Conservation (phyloP, 768 basidiomycete genomes). For the Lepiota brunneoincarnata region DNA sequence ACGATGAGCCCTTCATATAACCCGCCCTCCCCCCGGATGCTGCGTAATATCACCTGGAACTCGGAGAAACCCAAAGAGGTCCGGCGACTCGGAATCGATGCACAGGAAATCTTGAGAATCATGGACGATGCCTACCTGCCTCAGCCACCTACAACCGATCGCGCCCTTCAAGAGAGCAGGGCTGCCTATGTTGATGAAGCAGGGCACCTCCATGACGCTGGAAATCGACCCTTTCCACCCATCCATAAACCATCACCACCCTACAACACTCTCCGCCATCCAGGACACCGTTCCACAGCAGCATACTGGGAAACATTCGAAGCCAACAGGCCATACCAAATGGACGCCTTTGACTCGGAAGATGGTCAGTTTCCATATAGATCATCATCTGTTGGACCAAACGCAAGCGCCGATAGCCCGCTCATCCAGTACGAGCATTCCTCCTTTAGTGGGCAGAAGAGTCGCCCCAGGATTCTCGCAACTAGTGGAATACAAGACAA, state of each 20-base stretch:
- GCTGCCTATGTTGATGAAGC: neutral
- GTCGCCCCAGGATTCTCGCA: too few species aligned
- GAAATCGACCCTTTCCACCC: conserved; percentile 3
- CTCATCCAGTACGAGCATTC: too few species aligned
- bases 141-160: neutral
- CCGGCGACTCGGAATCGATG: neutral
- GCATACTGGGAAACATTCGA: conserved; percentile 10
- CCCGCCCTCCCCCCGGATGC: neutral
- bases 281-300: too few species aligned
- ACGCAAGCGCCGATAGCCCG: too few species aligned
- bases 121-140: conserved; percentile 7
- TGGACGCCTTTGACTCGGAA: neutral
- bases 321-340: too few species aligned
- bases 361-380: neutral
- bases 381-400: too few species aligned
- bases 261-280: too few species aligned
- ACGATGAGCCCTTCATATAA: neutral
- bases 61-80: neutral
- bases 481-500: neutral
- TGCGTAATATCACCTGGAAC: neutral
- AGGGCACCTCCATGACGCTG: conserved; percentile 6
- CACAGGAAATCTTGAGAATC: neutral
- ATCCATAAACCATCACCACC: neutral
- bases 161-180: too few species aligned
- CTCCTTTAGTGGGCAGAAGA: too few species aligned